Conservation (phyloP, 768 basidiomycete genomes). For the Hygrophoropsis aurantiaca region DNA sequence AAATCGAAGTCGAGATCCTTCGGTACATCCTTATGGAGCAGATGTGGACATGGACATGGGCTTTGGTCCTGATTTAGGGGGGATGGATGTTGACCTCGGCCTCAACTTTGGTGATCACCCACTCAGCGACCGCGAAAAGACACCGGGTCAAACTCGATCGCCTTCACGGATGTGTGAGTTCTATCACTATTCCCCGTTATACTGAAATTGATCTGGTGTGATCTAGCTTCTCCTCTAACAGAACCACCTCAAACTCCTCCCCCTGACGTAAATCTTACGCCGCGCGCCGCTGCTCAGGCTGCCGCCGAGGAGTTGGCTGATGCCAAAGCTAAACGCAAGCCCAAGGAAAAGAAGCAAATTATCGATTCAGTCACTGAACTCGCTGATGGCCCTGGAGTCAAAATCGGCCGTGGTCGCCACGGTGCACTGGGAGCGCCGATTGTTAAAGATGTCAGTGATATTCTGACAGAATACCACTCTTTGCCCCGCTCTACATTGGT, state of each 20-base stretch:
- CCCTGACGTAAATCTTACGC: conserved; percentile 51
- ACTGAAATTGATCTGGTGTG: conserved; percentile 7
- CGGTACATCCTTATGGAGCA: conserved; percentile 63
- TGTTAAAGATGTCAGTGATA: conserved; percentile 58
- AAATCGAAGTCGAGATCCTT: conserved; percentile 58
- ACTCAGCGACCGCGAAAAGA: conserved; percentile 46
- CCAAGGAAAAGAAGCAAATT: conserved; percentile 81
- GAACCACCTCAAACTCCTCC: conserved; percentile 80
- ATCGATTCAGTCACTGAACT: conserved; percentile 91
- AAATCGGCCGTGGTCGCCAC: conserved; percentile 54
- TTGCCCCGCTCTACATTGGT: conserved; percentile 83
- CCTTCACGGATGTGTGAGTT: conserved; percentile 70
- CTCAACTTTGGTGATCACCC: conserved; percentile 66
- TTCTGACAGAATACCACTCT: conserved; percentile 78
- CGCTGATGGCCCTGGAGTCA: conserved; percentile 56
- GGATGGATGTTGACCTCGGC: conserved; percentile 64
- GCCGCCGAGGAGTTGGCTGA: conserved; percentile 39
- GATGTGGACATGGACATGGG: conserved; percentile 53
- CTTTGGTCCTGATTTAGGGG: conserved; percentile 49
- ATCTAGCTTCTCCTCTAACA: conserved; percentile 70
- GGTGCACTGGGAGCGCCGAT: conserved; percentile 54
- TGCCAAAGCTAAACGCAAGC: conserved; percentile 47
- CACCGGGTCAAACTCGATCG: conserved; percentile 58
- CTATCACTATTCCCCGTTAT: neutral
- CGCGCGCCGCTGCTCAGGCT: conserved; percentile 44